These are phyloP conservation scores for Zygosaccharomyces pseudobailii DNA, from an alignment of 1,139 yeast genomes.

Conservation along the genomic window DNA sequence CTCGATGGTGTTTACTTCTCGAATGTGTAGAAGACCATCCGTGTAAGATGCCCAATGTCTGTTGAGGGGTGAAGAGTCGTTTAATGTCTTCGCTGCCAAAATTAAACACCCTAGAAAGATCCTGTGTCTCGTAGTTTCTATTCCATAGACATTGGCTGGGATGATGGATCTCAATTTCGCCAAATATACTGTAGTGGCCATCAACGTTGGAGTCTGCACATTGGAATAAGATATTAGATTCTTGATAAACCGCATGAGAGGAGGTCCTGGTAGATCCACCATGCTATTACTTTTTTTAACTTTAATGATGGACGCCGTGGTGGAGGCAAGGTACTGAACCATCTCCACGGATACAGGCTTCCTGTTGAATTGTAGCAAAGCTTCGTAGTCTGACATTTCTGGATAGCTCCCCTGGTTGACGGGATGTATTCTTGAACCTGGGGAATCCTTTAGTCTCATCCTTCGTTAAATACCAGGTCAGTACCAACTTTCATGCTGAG, in stretches of 20 bases:
- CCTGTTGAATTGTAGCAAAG: slow-evolving; percentile 68
- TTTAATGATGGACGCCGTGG: slow-evolving; percentile 76
- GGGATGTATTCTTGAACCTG: background rate
- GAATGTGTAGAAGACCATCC: slow-evolving; percentile 67
- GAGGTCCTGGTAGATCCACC: slow-evolving; percentile 19
- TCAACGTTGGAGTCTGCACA: slow-evolving; percentile 91
- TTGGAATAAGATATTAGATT: slow-evolving; percentile 73
- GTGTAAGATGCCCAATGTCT: slow-evolving; percentile 95
- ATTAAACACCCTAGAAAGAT: slow-evolving; percentile 85
- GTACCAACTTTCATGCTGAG: background rate
- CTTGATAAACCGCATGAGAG: slow-evolving; percentile 64
- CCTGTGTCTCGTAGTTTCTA: slow-evolving; percentile 90
- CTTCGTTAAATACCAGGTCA: slow-evolving; percentile 3
- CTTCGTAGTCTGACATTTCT: slow-evolving; percentile 43
- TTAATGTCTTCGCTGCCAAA: slow-evolving; percentile 82
- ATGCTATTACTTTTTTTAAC: slow-evolving; percentile 35
- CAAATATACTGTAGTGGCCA: slow-evolving; percentile 84
- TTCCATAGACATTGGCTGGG: slow-evolving; percentile 88
- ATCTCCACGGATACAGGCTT: slow-evolving; percentile 74
- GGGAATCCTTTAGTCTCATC: background rate
- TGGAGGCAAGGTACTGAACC: slow-evolving; percentile 75
- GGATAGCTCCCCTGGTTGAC: background rate
- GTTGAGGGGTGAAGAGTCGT: slow-evolving; percentile 90
- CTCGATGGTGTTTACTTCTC: slow-evolving; percentile 88
- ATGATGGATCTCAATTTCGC: slow-evolving; percentile 70